Percentiles rank a stretch among this genome's conserved stretches.
phyloP scores from a whole-genome alignment of 2,329 filamentous ascomycete species.

The Raffaelea albimanens region DNA sequence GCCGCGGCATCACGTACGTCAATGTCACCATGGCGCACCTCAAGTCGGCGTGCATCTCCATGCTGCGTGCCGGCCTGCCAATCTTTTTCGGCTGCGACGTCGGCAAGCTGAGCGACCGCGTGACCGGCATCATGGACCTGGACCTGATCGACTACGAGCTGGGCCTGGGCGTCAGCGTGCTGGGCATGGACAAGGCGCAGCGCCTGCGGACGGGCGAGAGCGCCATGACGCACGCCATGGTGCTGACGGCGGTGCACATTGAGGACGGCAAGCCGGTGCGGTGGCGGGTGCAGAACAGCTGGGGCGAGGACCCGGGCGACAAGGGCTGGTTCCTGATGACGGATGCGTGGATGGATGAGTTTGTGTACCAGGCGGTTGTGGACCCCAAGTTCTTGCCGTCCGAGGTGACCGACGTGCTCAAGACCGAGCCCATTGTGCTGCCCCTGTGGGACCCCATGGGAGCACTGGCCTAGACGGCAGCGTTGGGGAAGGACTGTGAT shows the following conservation, averaged over 20 bases:
- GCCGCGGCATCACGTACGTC: constrained; percentile 67
- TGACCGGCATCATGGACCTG: constrained; percentile 70
- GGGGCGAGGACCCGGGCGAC: constrained; percentile 60
- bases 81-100: constrained; percentile 88
- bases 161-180: constrained; percentile 68
- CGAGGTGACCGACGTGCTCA: constrained; percentile 60
- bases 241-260: constrained; percentile 76
- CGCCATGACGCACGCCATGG: constrained; percentile 89
- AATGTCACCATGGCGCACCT: constrained; percentile 69
- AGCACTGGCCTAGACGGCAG: constrained; percentile 44
- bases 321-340: constrained; percentile 88
- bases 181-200: constrained; percentile 68
- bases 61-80: constrained; percentile 69
- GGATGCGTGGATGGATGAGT: constrained; percentile 71
- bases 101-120: constrained; percentile 65
- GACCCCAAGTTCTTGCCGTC: constrained; percentile 59
- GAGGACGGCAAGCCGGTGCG: constrained; percentile 48
- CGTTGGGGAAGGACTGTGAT: not conserved
- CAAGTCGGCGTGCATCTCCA: constrained; percentile 64
- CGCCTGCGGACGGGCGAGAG: constrained; percentile 65
- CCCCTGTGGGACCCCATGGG: constrained; percentile 79
- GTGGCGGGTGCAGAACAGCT: constrained; percentile 84
- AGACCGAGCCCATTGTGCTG: constrained; percentile 60
- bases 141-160: constrained; percentile 69
- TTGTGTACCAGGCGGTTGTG: constrained; percentile 78